Evolutionary conservation across 805 yeast species (phyloP).

Genomic region (Starmerella floricola): DNA sequence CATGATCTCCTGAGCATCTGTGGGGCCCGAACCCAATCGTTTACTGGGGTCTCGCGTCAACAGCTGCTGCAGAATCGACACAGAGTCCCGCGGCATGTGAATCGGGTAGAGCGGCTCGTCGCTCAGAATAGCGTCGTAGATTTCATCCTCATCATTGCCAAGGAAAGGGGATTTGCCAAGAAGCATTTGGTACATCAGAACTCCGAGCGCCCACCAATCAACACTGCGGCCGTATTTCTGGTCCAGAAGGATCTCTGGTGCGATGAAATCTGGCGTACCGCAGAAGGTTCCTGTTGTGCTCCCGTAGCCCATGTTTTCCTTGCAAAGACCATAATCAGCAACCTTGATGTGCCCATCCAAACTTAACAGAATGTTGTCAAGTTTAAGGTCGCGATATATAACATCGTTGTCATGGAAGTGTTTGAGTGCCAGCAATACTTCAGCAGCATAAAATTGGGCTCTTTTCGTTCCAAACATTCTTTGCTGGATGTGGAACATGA

Average conservation of each 20-base stretch:
- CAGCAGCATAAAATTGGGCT: conserved; percentile 97
- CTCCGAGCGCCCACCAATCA: conserved; percentile 99
- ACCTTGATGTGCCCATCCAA: conserved; percentile 89
- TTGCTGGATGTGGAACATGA: conserved; percentile 98
- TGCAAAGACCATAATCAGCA: conserved; percentile 96
- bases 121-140: conserved; percentile 87
- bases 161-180: conserved; percentile 93
- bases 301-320: conserved; percentile 79
- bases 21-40: conserved; percentile 76
- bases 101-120: conserved; percentile 96
- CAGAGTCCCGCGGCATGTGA: conserved; percentile 94
- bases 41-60: conserved; percentile 75
- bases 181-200: conserved; percentile 87
- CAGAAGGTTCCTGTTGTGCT: conserved; percentile 74
- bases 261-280: conserved; percentile 99
- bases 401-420: conserved; percentile 93
- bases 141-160: conserved; percentile 95
- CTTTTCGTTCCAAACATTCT: conserved; percentile 76
- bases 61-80: conserved; percentile 80
- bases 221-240: conserved; percentile 88
- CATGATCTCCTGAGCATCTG: conserved; percentile 90
- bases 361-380: conserved; percentile 84
- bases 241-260: conserved; percentile 91
- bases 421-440: conserved; percentile 79
- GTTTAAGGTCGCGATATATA: conserved; percentile 88